Evolutionary conservation across 208 protist genomes (phyloP), one percentile per base, ranked within the genome.

Genomic region (Trypanosomatidae sp.): DNA sequence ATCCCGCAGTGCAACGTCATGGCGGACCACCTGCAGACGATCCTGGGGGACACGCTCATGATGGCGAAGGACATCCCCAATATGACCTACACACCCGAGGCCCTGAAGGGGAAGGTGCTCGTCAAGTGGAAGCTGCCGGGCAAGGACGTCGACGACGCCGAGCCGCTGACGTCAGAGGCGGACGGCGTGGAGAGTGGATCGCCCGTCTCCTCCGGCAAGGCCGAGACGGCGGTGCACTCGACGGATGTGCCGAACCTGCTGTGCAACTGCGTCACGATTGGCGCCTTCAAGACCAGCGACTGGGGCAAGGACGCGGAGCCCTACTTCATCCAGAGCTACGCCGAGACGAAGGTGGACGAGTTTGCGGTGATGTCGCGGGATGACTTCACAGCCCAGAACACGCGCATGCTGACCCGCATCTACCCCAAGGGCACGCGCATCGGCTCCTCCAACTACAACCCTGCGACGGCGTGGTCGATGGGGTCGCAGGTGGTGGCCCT

Each of bases 371-470:
- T n/a, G n/a, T n/a, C n/a, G n/a, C n/a, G n/a, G n/a, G n/a, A 78
- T 13, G 65, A 84, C 17, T 86, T 89, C 43, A 81, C 66, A 6
- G 52, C 33, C 58, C 85, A 86, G 76, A 98, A 91, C 66, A 76
- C 76, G 36, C 71, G 74, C 17, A 90, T 87, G 52, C 66, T 99
- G 30, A 77, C 81, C n/a, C 93, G 97, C 49, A 84, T 98, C 30
- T 99, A 99, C 82, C 98, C 98, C 53, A 82, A 76, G 28, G 95
- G 96, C 41, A 87, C 85, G 1, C 89, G 97, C 55, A 85, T 99
- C 74, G 78, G 88, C 62, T 95, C 87, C 36, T 93, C 77, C 69
- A 99, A 99, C 86, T 98, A 97, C 74, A 77, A 97, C 77, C 96
- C 94, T 19, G 60, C 84, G 10, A 46, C 84, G 22, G 69, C 81